phyloP scores from a whole-genome alignment of 306 rosid genomes.

The Abrus precatorius region DNA sequence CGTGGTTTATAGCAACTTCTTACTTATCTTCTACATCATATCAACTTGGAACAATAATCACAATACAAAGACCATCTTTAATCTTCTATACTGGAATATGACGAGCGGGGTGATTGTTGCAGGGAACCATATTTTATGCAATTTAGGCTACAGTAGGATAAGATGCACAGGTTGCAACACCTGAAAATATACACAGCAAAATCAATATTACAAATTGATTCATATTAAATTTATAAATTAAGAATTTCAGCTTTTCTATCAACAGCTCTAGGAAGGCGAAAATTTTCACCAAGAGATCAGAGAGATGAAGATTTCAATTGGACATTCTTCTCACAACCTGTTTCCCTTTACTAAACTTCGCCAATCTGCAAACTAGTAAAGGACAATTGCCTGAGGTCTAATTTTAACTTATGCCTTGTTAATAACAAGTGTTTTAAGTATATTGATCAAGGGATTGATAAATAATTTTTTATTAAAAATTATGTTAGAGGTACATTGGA shows the following conservation, averaged over 20 bases:
- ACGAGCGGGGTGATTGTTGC: not conserved
- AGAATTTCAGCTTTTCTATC: not conserved
- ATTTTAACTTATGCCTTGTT: not conserved
- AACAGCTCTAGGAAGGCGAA: not conserved
- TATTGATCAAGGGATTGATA: too few species aligned
- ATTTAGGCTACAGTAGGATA: slow-evolving; percentile 71
- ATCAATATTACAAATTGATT: not conserved
- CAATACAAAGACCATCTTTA: slow-evolving; percentile 17
- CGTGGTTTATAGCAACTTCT: slow-evolving; percentile 4
- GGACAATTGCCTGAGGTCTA: not conserved
- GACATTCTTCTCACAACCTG: not conserved
- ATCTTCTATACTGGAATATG: not conserved
- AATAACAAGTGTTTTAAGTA: not conserved
- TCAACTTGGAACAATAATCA: slow-evolving; percentile 9
- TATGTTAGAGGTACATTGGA: too few species aligned
- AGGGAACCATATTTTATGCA: not conserved
- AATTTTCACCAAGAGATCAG: not conserved
- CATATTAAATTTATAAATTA: not conserved
- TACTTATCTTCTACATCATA: slow-evolving; percentile 36
- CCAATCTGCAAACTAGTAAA: not conserved
- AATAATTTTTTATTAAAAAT: too few species aligned
- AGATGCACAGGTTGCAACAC: slow-evolving; percentile 87
- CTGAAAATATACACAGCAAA: slow-evolving; percentile 50
- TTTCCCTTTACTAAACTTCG: not conserved
- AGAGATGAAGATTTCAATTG: not conserved